Evolutionary conservation across 495 filamentous ascomycete genomes (phyloP).

Genomic region (Neurospora sp.): DNA sequence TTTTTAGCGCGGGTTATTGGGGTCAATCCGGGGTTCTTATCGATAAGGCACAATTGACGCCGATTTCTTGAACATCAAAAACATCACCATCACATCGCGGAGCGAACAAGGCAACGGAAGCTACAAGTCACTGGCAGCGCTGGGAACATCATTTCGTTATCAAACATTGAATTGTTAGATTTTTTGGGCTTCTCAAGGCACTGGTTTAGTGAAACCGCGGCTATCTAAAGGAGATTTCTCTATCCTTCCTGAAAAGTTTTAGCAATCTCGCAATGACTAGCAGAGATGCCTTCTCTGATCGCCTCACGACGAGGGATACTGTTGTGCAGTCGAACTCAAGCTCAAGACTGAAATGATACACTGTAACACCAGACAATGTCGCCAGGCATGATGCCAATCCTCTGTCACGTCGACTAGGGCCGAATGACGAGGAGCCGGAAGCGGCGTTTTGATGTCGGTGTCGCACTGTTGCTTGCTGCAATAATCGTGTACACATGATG

Average conservation of each 20-base stretch:
- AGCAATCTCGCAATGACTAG: background rate
- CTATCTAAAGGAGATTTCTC: background rate
- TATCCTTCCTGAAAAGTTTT: background rate
- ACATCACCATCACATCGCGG: background rate
- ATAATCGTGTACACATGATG: background rate
- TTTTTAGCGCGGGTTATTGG: constrained; percentile 19
- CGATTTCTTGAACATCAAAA: background rate
- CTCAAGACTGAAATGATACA: background rate
- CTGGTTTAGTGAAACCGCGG: background rate
- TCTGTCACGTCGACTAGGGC: background rate
- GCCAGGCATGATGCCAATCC: background rate
- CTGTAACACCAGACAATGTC: background rate
- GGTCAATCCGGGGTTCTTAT: constrained; percentile 17
- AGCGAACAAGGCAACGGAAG: background rate
- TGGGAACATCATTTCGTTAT: background rate
- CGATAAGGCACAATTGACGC: constrained; percentile 18
- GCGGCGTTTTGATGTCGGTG: background rate
- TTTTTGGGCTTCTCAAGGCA: background rate
- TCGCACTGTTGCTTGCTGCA: background rate
- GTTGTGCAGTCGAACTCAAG: background rate
- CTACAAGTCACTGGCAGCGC: background rate
- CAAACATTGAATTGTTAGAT: background rate
- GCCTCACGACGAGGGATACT: background rate
- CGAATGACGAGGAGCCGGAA: background rate
- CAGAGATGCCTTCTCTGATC: background rate